These are phyloP conservation scores for Pseudopyricularia cyperi DNA, from an alignment of 2,329 filamentous ascomycete species.

Conservation along the genomic window DNA sequence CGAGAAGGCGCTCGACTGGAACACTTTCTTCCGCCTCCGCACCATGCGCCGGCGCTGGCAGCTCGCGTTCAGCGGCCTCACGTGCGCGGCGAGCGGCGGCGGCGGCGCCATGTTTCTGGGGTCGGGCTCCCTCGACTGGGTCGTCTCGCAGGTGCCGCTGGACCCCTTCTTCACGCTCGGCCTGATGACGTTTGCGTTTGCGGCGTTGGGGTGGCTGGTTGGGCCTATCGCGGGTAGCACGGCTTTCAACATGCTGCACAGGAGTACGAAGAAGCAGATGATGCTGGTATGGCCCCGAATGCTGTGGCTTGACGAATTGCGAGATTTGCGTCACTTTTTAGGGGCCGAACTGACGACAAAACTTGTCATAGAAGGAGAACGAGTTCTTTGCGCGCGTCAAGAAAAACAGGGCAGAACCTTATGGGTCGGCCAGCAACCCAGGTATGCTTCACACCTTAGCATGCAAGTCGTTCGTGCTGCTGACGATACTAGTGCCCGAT, in stretches of 20 bases:
- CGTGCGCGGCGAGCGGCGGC: constrained; percentile 48
- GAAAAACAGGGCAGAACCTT: constrained; percentile 83
- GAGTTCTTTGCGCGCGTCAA: constrained; percentile 89
- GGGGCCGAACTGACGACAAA: not conserved
- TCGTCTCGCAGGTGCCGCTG: constrained; percentile 61
- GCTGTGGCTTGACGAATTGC: too few species aligned
- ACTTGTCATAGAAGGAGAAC: constrained; percentile 60
- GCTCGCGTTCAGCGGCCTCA: constrained; percentile 59
- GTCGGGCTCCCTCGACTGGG: constrained; percentile 56
- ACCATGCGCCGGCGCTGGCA: constrained; percentile 76
- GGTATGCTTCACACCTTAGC: constrained; percentile 23
- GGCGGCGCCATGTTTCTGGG: constrained; percentile 54
- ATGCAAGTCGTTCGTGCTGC: not conserved
- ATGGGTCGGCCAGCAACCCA: constrained; percentile 81
- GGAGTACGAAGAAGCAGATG: constrained; percentile 59
- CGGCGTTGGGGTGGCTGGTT: constrained; percentile 74
- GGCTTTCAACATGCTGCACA: constrained; percentile 66
- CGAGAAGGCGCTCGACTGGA: constrained; percentile 57
- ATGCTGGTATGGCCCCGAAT: constrained; percentile 35
- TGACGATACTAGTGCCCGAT: constrained; percentile 55
- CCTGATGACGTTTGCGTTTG: constrained; percentile 61
- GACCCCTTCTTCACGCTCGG: constrained; percentile 82
- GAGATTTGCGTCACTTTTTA: not conserved
- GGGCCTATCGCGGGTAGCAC: constrained; percentile 73
- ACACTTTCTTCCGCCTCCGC: constrained; percentile 84